Conservation (phyloP, 768 basidiomycete species). For the Hydnomerulius pinastri region DNA sequence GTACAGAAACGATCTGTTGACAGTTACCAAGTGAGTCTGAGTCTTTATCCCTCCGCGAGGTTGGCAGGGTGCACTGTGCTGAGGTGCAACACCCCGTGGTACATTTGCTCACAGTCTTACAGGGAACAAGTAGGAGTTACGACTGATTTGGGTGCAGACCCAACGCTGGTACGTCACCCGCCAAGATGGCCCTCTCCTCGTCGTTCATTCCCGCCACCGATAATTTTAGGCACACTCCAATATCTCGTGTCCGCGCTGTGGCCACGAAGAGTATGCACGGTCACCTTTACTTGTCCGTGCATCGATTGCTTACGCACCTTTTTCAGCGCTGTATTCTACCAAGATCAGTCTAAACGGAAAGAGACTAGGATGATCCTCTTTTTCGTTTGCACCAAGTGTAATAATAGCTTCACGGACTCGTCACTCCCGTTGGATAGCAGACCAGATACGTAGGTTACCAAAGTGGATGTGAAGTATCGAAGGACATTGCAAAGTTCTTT, state of each 20-base stretch:
- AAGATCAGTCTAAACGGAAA: conserved; percentile 96
- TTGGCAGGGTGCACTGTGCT: too few relatives aligned
- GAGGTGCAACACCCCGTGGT: not conserved
- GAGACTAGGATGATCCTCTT: conserved; percentile 95
- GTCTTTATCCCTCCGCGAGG: not conserved
- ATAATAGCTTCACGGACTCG: conserved; percentile 74
- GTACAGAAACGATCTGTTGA: conserved; percentile 90
- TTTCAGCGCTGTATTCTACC: conserved; percentile 87
- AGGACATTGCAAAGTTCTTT: not conserved
- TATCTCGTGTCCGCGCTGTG: conserved; percentile 81
- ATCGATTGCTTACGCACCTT: conserved; percentile 6
- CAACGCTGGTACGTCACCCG: conserved; percentile 67
- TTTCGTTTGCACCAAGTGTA: conserved; percentile 85
- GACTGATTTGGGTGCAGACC: conserved; percentile 82
- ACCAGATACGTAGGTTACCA: conserved; percentile 29
- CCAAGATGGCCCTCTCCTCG: not conserved
- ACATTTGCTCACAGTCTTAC: conserved; percentile 8
- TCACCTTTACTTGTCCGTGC: not conserved
- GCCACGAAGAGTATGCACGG: conserved; percentile 74
- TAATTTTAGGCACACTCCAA: conserved; percentile 74
- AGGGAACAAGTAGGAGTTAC: conserved; percentile 96
- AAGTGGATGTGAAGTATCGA: conserved; percentile 3
- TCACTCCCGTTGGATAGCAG: conserved; percentile 49
- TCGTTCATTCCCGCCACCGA: not conserved
- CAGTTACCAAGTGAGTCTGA: conserved; percentile 78